Evolutionary conservation across 2,329 filamentous ascomycete species (phyloP), one percentile per base, ranked within the genome.

Genomic region (Phyllosticta ampelicida): DNA sequence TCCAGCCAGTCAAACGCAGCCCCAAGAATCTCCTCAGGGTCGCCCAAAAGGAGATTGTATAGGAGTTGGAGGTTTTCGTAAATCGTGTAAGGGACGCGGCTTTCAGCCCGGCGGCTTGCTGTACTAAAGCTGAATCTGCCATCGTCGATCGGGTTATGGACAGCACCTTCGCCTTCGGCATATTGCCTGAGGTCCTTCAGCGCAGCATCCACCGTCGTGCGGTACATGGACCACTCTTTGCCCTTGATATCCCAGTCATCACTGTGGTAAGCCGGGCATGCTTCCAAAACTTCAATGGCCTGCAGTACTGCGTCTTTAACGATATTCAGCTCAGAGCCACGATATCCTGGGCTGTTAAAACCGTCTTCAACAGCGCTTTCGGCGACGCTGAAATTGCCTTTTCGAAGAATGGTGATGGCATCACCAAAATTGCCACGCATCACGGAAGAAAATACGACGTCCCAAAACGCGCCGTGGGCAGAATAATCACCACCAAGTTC

Each of bases 1-100:
- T 97, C 92, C 55, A 92, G 84, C 92, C 92, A 97, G 71, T 96
- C 91, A 66, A 92, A 85, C 0, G 90, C 83, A 51, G 85, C 83
- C 52, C 85, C 81, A 61, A 95, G 76, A 55, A 96, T 89, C 19
- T 90, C 85, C 36, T 86, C 81, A 9, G 84, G 79, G 62, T 87
- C 83, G 36, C 92, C 91, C 4, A 94, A 79, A 1, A 95, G 75
- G 61, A 95, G 86, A 30, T 86, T 85, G 69, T 96, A 96, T 5
- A 96, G 74, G 11, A 84, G 84, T 63, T 86, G 83, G 56, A 97
- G 75, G 64, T 87, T 90, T 68, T 96, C 86, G 69, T 95, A 96
- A 26, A 97, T 84, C 21, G 87, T 84, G 88, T 89, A 96, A 0
- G 91, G 92, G 30, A 96, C 86, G 64, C 86, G 85, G 67, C 89